Conservation (phyloP, 169 alveolate genomes). For the Cryptosporidium baileyi region DNA sequence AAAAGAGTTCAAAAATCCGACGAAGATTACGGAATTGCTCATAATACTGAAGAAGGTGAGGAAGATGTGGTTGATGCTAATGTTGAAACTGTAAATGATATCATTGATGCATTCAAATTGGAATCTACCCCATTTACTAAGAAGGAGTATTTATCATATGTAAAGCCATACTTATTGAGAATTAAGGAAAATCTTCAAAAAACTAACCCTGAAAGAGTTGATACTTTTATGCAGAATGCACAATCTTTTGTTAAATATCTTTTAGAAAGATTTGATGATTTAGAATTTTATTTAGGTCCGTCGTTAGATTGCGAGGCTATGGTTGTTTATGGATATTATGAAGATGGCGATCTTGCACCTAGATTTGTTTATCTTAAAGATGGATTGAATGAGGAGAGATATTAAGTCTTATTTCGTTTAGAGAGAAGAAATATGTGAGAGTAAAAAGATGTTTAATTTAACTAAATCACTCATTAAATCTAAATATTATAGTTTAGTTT, state of each 20-base stretch:
- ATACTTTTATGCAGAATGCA: conserved; percentile 85
- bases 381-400: conserved; percentile 89
- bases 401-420: conserved; percentile 76
- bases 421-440: too few relatives aligned
- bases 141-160: conserved; percentile 88
- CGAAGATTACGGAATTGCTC: conserved; percentile 90
- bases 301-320: conserved; percentile 89
- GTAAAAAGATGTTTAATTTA: too few relatives aligned
- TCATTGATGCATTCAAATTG: conserved; percentile 89
- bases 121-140: conserved; percentile 89
- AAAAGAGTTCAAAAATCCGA: conserved; percentile 85
- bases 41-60: conserved; percentile 88
- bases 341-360: conserved; percentile 92
- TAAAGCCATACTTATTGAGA: conserved; percentile 88
- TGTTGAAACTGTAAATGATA: conserved; percentile 88
- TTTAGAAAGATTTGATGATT: conserved; percentile 87
- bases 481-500: too few relatives aligned
- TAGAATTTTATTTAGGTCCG: conserved; percentile 90
- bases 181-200: conserved; percentile 85
- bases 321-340: conserved; percentile 88
- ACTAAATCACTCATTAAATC: too few relatives aligned
- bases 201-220: conserved; percentile 89
- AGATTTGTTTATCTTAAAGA: conserved; percentile 89
- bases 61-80: conserved; percentile 81
- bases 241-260: conserved; percentile 88